phyloP scores from a whole-genome alignment of 305 asterid species.

The Fraxinus ornus region DNA sequence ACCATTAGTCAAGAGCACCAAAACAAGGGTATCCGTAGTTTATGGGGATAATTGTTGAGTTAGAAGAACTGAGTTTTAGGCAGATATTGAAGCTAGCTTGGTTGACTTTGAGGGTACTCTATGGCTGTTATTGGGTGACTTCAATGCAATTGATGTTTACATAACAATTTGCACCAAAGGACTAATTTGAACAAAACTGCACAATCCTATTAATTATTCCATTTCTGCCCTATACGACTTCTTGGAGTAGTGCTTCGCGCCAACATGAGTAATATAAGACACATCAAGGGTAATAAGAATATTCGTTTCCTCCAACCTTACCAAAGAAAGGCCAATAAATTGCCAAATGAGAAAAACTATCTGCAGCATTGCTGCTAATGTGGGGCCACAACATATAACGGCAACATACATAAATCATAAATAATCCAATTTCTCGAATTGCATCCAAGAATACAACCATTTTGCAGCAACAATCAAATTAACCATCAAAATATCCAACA shows the following conservation, averaged over 20 bases:
- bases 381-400: background rate
- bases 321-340: background rate
- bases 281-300: background rate
- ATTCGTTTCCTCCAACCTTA: background rate
- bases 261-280: background rate
- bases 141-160: background rate
- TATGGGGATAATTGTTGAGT: too few species aligned
- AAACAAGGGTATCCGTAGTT: too few species aligned
- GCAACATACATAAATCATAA: background rate
- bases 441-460: background rate
- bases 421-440: background rate
- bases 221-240: background rate
- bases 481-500: background rate
- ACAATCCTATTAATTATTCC: background rate
- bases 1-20: too few species aligned
- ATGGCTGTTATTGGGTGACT: too few species aligned
- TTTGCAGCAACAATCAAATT: background rate
- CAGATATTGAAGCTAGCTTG: too few species aligned
- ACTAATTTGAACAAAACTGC: background rate
- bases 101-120: too few species aligned
- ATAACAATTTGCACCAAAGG: background rate
- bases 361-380: background rate
- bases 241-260: background rate
- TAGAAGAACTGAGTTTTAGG: too few species aligned
- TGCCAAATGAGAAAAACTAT: background rate